These are phyloP conservation scores for Blepharisma stoltei DNA, from an alignment of 73 alveolate genomes.

Conservation along the genomic window DNA sequence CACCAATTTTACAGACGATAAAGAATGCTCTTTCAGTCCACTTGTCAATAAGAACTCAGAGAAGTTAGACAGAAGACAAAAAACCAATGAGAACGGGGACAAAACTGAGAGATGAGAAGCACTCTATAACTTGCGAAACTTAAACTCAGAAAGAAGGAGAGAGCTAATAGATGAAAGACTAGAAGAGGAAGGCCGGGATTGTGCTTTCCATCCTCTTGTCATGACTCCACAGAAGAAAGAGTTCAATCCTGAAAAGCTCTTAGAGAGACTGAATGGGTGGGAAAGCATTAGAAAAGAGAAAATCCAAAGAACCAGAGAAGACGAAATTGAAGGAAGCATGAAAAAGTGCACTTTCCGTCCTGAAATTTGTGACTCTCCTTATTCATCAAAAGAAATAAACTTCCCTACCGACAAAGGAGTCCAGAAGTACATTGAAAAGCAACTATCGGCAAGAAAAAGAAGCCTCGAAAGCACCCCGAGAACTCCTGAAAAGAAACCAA, in stretches of 20 bases:
- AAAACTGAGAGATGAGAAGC: not conserved
- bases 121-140: not conserved
- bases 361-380: not conserved
- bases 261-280: not conserved
- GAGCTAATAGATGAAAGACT: not conserved
- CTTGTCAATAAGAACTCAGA: not conserved
- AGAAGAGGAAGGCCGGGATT: not conserved
- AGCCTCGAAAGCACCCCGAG: too few relatives aligned
- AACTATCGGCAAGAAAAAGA: too few relatives aligned
- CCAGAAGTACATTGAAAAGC: too few relatives aligned
- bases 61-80: not conserved
- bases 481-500: too few relatives aligned
- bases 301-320: not conserved
- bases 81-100: not conserved
- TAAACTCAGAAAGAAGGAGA: not conserved
- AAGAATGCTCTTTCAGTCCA: not conserved
- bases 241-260: not conserved
- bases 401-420: too few relatives aligned
- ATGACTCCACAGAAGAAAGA: not conserved
- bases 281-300: not conserved
- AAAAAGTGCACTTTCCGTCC: slow-evolving; percentile 14
- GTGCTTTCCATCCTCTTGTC: not conserved
- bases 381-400: too few relatives aligned
- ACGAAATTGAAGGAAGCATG: not conserved
- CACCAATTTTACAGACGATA: not conserved